These are phyloP conservation scores for Saccharomycopsis selenospora DNA, from an alignment of 805 yeast species.

Conservation along the genomic window DNA sequence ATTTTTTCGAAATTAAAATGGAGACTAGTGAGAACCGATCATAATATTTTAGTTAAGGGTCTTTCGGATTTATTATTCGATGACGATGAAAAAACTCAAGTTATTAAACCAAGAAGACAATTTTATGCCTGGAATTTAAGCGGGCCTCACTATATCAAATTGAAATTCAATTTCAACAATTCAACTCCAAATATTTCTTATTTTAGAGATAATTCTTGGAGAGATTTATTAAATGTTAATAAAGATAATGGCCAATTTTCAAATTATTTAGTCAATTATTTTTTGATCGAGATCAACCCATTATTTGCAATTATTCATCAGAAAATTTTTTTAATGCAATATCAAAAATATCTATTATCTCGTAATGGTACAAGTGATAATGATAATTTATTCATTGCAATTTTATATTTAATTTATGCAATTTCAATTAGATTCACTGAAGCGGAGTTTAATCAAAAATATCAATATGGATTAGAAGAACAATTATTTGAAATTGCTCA, in stretches of 20 bases:
- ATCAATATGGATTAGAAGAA: slow-evolving; percentile 32
- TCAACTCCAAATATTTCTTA: not conserved
- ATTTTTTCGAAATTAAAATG: slow-evolving; percentile 9
- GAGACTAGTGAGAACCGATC: slow-evolving; percentile 12
- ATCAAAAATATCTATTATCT: slow-evolving; percentile 25
- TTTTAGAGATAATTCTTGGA: not conserved
- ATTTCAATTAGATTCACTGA: slow-evolving; percentile 46
- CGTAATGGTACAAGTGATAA: slow-evolving; percentile 27
- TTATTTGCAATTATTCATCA: slow-evolving; percentile 47
- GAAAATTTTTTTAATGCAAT: slow-evolving; percentile 45
- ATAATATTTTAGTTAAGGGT: slow-evolving; percentile 6
- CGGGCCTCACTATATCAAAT: slow-evolving; percentile 39
- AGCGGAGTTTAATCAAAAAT: slow-evolving; percentile 23
- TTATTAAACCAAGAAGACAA: slow-evolving; percentile 24
- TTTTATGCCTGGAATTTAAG: slow-evolving; percentile 59
- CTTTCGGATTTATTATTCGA: slow-evolving; percentile 5
- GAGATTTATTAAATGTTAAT: not conserved
- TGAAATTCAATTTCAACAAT: not conserved
- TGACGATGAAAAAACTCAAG: not conserved
- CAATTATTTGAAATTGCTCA: slow-evolving; percentile 35
- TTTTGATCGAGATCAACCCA: slow-evolving; percentile 45
- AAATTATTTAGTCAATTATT: slow-evolving; percentile 34
- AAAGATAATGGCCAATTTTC: slow-evolving; percentile 23
- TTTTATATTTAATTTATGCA: slow-evolving; percentile 42
- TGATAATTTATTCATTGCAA: slow-evolving; percentile 39